Conservation (phyloP, 2,329 filamentous ascomycete species). For the Colletotrichum brevisporum region DNA sequence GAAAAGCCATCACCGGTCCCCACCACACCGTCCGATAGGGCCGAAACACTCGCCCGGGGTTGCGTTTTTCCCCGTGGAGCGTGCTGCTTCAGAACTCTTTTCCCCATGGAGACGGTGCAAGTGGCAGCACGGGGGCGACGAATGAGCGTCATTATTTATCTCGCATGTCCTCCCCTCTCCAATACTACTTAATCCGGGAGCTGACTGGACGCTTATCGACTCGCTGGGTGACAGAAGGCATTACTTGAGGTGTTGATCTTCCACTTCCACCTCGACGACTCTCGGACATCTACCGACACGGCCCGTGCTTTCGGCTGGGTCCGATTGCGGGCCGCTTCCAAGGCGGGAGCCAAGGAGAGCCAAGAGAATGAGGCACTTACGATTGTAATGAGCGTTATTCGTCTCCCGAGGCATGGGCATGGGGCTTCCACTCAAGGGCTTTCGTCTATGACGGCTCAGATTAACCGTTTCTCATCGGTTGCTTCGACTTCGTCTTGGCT, state of each 20-base stretch:
- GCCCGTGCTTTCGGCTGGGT: slow-evolving; percentile 11
- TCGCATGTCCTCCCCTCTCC: slow-evolving; percentile 2
- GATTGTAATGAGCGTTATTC: neutral
- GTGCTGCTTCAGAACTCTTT: slow-evolving; percentile 16
- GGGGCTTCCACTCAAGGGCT: neutral
- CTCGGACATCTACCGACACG: slow-evolving; percentile 16
- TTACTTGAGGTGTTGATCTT: slow-evolving; percentile 1
- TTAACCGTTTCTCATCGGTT: neutral
- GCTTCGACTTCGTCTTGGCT: neutral
- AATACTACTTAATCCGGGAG: neutral
- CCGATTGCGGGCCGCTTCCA: slow-evolving; percentile 15
- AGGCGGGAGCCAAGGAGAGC: neutral
- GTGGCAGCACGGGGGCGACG: slow-evolving; percentile 4
- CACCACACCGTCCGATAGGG: slow-evolving; percentile 8
- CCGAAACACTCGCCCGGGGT: slow-evolving; percentile 10
- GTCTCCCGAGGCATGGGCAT: neutral
- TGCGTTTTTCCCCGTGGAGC: slow-evolving; percentile 32
- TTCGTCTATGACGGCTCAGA: neutral
- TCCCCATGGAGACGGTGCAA: slow-evolving; percentile 18
- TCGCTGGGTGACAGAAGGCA: slow-evolving; percentile 3
- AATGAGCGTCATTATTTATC: slow-evolving; percentile 24
- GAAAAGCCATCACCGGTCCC: neutral
- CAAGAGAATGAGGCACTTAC: neutral
- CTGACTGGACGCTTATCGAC: neutral
- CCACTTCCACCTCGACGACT: neutral